phyloP scores from a whole-genome alignment of 2,329 filamentous ascomycete genomes.

The Fusarium tuaranense region DNA sequence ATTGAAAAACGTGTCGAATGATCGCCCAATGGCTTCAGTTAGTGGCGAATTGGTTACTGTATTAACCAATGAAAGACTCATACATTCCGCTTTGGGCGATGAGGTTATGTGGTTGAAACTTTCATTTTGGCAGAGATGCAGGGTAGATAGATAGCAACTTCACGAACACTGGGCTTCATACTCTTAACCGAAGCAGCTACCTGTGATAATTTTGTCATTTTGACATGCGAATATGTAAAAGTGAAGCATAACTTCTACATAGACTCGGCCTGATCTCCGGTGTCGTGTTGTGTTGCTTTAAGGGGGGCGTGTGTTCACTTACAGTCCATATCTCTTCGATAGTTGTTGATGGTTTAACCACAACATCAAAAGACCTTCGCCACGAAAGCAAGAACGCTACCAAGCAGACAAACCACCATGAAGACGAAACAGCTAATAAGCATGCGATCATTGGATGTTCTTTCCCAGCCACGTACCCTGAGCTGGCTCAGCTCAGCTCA shows the following conservation, averaged over 20 bases:
- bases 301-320: not conserved
- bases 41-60: not conserved
- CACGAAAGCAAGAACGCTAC: not conserved
- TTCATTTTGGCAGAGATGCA: not conserved
- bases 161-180: not conserved
- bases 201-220: not conserved
- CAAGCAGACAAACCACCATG: no score
- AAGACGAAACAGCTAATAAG: not conserved
- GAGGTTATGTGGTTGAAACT: not conserved
- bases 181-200: not conserved
- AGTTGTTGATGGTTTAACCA: not conserved
- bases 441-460: not conserved
- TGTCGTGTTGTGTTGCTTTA: not conserved
- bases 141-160: not conserved
- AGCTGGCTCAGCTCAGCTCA: not conserved
- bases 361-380: not conserved
- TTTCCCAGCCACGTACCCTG: not conserved
- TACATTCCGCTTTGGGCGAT: not conserved
- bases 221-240: not conserved
- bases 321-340: not conserved
- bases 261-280: not conserved
- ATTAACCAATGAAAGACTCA: not conserved
- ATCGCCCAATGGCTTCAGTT: not conserved
- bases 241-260: not conserved
- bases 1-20: not conserved